phyloP scores from a whole-genome alignment of 306 rosid genomes.

The Vachellia pachyceras region DNA sequence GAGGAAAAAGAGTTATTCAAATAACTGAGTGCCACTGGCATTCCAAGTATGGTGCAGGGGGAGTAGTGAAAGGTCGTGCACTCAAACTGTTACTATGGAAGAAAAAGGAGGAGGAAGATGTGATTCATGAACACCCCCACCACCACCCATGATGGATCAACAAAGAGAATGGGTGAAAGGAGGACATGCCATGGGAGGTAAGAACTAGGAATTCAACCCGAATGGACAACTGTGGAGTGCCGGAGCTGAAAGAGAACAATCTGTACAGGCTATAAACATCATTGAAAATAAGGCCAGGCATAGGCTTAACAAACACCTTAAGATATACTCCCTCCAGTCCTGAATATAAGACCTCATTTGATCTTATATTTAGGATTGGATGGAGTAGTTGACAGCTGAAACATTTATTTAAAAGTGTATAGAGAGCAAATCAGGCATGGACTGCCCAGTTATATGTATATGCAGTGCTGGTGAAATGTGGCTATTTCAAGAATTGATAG shows the following conservation, averaged over 20 bases:
- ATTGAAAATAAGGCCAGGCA: neutral
- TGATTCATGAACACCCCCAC: neutral
- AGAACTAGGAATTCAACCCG: neutral
- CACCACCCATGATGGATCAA: neutral
- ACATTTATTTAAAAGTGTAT: neutral
- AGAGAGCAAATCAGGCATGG: neutral
- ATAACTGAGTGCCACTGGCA: neutral
- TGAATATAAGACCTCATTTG: too few relatives aligned
- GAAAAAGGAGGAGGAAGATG: neutral
- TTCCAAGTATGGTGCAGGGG: neutral
- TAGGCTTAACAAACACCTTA: neutral
- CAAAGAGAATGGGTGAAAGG: neutral
- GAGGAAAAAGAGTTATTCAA: neutral
- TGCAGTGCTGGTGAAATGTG: neutral
- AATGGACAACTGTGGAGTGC: conserved; percentile 10
- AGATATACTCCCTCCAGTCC: neutral
- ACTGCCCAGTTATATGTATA: neutral
- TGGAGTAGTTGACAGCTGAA: neutral
- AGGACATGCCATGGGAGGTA: neutral
- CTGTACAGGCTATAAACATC: conserved; percentile 1
- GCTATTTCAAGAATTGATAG: conserved; percentile 1
- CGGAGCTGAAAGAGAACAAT: neutral
- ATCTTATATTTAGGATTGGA: too few relatives aligned
- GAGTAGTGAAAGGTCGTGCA: neutral
- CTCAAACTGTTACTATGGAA: neutral